Percentiles rank a stretch among this genome's conserved stretches.
Conservation (phyloP, 345 rosid species). For the Noccaea bulbosa region DNA sequence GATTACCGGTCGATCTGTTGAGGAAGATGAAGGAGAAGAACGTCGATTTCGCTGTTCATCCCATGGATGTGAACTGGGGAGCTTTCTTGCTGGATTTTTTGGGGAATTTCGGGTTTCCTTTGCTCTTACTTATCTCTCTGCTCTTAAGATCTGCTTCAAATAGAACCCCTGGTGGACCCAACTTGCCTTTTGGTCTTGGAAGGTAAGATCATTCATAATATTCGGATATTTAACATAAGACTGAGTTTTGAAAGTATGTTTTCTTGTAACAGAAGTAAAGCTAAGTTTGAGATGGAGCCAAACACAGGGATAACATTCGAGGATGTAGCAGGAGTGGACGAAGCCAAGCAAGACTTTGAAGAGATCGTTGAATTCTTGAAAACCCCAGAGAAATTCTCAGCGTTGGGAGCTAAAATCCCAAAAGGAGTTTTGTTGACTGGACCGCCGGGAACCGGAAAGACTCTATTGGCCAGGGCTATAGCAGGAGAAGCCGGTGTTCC, state of each 20-base stretch:
- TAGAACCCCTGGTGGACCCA: constrained; percentile 58
- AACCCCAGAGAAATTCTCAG: constrained; percentile 69
- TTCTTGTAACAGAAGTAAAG: constrained; percentile 61
- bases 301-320: constrained; percentile 77
- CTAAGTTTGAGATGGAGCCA: constrained; percentile 82
- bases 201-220: constrained; percentile 40
- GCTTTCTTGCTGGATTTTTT: constrained; percentile 53
- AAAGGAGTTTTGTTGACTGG: constrained; percentile 70
- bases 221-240: not conserved
- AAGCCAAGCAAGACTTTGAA: constrained; percentile 83
- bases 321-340: constrained; percentile 85
- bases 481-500: constrained; percentile 88
- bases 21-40: constrained; percentile 67
- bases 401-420: constrained; percentile 72
- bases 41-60: constrained; percentile 73
- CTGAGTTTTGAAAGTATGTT: not conserved
- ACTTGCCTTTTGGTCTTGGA: constrained; percentile 78
- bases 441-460: constrained; percentile 79
- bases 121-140: constrained; percentile 63
- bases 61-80: constrained; percentile 55
- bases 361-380: constrained; percentile 72
- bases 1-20: constrained; percentile 60
- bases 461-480: constrained; percentile 73
- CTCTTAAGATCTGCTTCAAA: constrained; percentile 48
- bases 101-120: constrained; percentile 67